Percentiles rank a stretch among this genome's conserved stretches.
Evolutionary conservation across 2,329 filamentous ascomycete species (phyloP).

Genomic region (Talaromyces sp.): DNA sequence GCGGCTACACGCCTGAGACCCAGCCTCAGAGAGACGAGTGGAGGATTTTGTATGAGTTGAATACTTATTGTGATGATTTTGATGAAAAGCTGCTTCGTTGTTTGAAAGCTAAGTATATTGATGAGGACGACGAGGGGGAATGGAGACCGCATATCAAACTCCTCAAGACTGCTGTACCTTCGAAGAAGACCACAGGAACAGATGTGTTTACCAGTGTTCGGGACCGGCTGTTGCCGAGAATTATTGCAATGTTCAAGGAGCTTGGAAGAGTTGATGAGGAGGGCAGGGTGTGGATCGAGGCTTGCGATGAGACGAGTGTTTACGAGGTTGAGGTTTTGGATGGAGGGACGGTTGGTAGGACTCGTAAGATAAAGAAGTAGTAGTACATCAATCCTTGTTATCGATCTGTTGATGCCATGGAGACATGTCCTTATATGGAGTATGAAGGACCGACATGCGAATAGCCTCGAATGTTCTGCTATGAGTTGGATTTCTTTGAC

Average conservation of each 20-base stretch:
- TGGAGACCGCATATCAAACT: slow-evolving; percentile 2
- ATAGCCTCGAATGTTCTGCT: too few species aligned
- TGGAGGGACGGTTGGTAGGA: background rate
- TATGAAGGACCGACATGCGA: too few species aligned
- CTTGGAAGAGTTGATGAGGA: background rate
- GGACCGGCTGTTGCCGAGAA: background rate
- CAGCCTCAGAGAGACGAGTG: background rate
- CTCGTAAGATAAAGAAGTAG: background rate
- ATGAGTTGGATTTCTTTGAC: too few species aligned
- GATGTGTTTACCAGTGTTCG: background rate
- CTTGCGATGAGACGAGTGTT: background rate
- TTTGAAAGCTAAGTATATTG: background rate
- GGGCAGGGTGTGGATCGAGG: background rate
- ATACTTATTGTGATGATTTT: background rate
- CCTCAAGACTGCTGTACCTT: background rate
- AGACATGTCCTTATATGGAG: too few species aligned
- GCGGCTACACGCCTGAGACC: background rate
- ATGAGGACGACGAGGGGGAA: background rate
- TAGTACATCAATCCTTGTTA: background rate
- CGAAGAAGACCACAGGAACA: too few species aligned
- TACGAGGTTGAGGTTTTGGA: background rate
- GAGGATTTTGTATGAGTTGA: background rate
- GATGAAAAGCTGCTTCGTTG: background rate
- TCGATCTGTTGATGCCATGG: too few species aligned
- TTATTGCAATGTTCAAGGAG: background rate